These are phyloP conservation scores for Fusarium humuli DNA, from an alignment of 2,329 filamentous ascomycete species.

Conservation along the genomic window DNA sequence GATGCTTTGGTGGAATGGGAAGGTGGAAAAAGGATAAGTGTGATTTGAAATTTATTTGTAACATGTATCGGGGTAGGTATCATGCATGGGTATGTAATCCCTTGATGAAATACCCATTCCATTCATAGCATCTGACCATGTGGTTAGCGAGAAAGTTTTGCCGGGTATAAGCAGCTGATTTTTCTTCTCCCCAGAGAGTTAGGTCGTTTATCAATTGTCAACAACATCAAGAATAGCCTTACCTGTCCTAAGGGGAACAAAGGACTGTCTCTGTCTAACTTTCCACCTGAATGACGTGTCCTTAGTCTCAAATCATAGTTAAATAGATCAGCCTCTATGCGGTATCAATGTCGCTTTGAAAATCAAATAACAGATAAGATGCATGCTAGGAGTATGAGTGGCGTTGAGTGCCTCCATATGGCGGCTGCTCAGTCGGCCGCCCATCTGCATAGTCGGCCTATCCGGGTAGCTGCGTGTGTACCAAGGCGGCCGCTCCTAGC, in stretches of 20 bases:
- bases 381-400: not conserved
- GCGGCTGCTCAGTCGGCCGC: not conserved
- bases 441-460: not conserved
- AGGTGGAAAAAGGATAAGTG: no score
- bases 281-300: not conserved
- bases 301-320: no score
- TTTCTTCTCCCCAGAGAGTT: not conserved
- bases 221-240: not conserved
- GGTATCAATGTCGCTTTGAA: no score
- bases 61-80: not conserved
- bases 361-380: no score
- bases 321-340: no score
- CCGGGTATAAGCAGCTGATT: not conserved
- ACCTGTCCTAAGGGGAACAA: not conserved
- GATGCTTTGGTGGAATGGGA: not conserved
- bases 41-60: not conserved
- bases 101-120: not conserved
- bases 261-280: not conserved
- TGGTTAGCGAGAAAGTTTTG: not conserved
- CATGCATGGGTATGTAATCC: not conserved
- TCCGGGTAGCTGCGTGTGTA: not conserved
- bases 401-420: not conserved
- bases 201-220: not conserved
- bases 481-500: not conserved
- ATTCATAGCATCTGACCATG: not conserved